Evolutionary conservation across 441 rosid species (phyloP), one percentile per base, ranked within the genome.

Genomic region (Adansonia grandidieri): DNA sequence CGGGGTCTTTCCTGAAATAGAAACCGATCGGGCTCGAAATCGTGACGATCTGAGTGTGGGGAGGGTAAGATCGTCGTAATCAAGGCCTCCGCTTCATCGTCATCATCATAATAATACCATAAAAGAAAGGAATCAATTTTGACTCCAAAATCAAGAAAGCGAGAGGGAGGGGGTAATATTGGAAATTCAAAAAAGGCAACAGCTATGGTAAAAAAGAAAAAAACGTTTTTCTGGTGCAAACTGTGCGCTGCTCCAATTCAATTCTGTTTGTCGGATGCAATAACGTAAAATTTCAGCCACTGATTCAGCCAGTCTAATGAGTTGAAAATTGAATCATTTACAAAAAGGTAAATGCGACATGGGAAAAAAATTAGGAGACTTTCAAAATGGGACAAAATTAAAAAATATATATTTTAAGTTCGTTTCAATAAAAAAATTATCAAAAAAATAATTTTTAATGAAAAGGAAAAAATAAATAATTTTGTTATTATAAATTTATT

Each of bases 31-130:
- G 58, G 51, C 66, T 78, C 28, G 51, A 51, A 51, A 68, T 63
- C 10, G 2, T 17, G 77, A 71, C 75, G 78, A 77, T 65, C 71
- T 50, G 47, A 63, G 63, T 0, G 63, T 51, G 40, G 47, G 54
- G 48, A 28, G 62, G 64, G 76, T 20, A 67, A 42, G 80, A 84
- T 73, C 70, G 84, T 56, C 80, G 45, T 37, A 76, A 78, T 77
- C 69, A 37, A 63, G 73, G 57, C 28, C 44, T 22, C 60, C 37
- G 65, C 15, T 44, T 28, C 32, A 28, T 28, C 32, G 58, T 58
- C 63, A 20, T 28, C 32, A 66, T 58, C 63, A 20, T 57, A 28
- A 57, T 58, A 53, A 54, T 17, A 22, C 19, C 19, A 17, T 6
- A 45, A 11, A 71, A 22, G 53, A 51, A 28, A 71, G 56, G 68